A percentile compares a stretch with the other conserved stretches of the same genome.
These are phyloP conservation scores for Aspergillus intermedius DNA, from an alignment of 2,329 filamentous ascomycete genomes.

Conservation along the genomic window DNA sequence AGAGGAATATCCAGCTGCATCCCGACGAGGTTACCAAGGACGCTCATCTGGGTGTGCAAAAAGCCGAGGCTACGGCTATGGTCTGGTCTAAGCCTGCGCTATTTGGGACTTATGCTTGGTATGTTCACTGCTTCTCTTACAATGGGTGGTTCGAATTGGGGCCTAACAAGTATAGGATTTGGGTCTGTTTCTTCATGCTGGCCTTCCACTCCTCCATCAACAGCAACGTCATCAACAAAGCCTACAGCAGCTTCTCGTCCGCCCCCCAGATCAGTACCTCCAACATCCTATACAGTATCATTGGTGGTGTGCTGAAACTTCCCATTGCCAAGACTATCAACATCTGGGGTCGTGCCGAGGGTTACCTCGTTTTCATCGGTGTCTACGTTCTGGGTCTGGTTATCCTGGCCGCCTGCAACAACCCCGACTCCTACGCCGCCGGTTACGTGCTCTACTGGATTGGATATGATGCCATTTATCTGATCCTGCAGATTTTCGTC, in stretches of 20 bases:
- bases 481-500: slow-evolving; percentile 54
- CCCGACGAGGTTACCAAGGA: slow-evolving; percentile 3
- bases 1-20: not conserved
- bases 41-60: slow-evolving; percentile 11
- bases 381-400: slow-evolving; percentile 48
- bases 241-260: slow-evolving; percentile 46
- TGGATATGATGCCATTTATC: slow-evolving; percentile 50
- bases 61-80: slow-evolving; percentile 38
- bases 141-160: not conserved
- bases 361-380: slow-evolving; percentile 45
- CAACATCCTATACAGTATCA: slow-evolving; percentile 49
- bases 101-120: slow-evolving; percentile 31
- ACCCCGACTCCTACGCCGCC: slow-evolving; percentile 57
- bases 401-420: slow-evolving; percentile 56
- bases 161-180: slow-evolving; percentile 31
- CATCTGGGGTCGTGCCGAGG: slow-evolving; percentile 57
- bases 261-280: slow-evolving; percentile 48
- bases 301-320: slow-evolving; percentile 55
- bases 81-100: slow-evolving; percentile 33
- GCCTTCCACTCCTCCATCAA: slow-evolving; percentile 39
- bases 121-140: not conserved
- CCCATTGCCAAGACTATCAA: slow-evolving; percentile 58
- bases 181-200: slow-evolving; percentile 41
- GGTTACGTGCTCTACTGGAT: slow-evolving; percentile 58
- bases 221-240: slow-evolving; percentile 41